Evolutionary conservation across 2,329 filamentous ascomycete species (phyloP).

Genomic region (Beauveria australis): DNA sequence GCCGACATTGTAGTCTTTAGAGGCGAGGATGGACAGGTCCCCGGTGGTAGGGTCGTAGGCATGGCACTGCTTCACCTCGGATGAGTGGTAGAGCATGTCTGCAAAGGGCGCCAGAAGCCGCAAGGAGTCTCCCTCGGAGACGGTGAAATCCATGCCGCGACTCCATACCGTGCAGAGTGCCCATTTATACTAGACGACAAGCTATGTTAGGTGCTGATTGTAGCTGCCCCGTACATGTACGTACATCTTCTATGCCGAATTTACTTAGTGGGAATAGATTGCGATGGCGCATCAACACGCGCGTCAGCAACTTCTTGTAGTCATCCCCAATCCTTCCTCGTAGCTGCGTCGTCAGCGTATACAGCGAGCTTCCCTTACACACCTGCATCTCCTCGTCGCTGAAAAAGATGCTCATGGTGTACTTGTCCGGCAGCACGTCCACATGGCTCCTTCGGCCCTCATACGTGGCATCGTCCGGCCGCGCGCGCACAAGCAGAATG

Average conservation of each 20-base stretch:
- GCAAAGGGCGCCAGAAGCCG: conserved; percentile 24
- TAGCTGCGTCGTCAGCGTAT: conserved; percentile 25
- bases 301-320: conserved; percentile 20
- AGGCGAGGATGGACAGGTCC: conserved; percentile 21
- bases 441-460: conserved; percentile 20
- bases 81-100: conserved; percentile 29
- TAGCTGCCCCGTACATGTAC: background rate
- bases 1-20: conserved; percentile 21
- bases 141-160: conserved; percentile 27
- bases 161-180: conserved; percentile 20
- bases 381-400: conserved; percentile 24
- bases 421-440: conserved; percentile 22
- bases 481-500: conserved; percentile 26
- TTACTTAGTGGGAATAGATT: conserved; percentile 25
- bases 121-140: background rate
- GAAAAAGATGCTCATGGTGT: conserved; percentile 28
- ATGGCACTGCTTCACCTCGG: conserved; percentile 26
- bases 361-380: conserved; percentile 25
- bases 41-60: conserved; percentile 24
- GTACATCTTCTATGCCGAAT: conserved; percentile 26
- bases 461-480: conserved; percentile 21
- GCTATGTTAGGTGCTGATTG: no score
- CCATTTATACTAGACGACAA: conserved; percentile 24
- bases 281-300: conserved; percentile 21
- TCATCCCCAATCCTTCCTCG: conserved; percentile 21